Base-by-base conservation (phyloP, 2,329 filamentous ascomycete genomes). In the Catunica adiposa region DNA sequence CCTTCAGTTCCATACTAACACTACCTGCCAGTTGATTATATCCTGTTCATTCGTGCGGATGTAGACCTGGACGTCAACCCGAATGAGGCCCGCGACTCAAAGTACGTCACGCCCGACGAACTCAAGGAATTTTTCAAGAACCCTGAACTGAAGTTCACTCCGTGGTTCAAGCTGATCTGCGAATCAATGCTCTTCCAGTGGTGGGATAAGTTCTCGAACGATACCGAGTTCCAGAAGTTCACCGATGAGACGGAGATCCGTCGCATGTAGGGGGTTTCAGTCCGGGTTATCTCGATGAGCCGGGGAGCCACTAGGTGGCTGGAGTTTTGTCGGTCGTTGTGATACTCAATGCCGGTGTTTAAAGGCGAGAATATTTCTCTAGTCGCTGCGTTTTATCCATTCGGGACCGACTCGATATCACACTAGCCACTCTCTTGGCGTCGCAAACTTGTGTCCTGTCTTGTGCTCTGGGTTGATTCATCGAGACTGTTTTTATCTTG, bases 81-180 rank as follows among this genome's bases (percentile, higher is more conserved):
- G 61, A 98, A 98, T 70, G 92, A 98, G 72, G 89, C 89, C 51
- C 80, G 82, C 64, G 90, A 85, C 61, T 86, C 84, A 22, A 77
- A 82, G 67, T 98, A 94, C 64, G 89, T 96, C 59, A 82, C 82
- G 22, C 77, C 86, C 42, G 83, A 89, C 23, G 82, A 89, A 63
- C 75, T 98, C 62, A 92, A 88, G 75, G 67, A 77, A 62, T 86
- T 90, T 76, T 96, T 98, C 69, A 73, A 82, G 64, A 84, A 96
- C 65, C 80, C 84, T 2, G 75, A 71, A 54, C 75, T 94, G 63
- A 85, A 83, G 64, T 97, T 97, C 69, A 98, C 92, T 0, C 92
- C 92, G 1, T 98, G 92, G 92, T 98, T 98, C 76, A 95, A 95
- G 76, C 82, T 98, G 62, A 97, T 98, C 66, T 98, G 92, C 77